Conservation (phyloP, 2,329 filamentous ascomycete genomes). For the Phialophora tarda region DNA sequence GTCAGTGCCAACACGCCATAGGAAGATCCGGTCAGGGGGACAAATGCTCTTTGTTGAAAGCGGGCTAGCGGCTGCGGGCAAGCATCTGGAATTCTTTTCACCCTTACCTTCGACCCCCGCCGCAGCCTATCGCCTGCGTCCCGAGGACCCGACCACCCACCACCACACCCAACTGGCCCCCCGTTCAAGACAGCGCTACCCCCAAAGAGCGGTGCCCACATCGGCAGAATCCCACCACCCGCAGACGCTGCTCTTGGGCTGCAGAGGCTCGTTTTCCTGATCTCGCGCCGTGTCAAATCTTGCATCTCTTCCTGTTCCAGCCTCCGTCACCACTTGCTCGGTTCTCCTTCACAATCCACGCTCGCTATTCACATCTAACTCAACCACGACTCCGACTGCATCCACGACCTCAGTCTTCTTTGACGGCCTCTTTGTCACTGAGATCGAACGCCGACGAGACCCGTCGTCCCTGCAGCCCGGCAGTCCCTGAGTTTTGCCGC, state of each 20-base stretch:
- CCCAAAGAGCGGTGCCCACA: constrained; percentile 3
- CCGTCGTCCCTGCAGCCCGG: constrained; percentile 20
- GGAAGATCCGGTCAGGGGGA: constrained; percentile 1
- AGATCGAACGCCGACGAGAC: constrained; percentile 12
- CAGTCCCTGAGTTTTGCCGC: constrained; percentile 24
- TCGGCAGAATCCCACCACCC: not conserved
- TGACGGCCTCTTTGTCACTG: constrained; percentile 29
- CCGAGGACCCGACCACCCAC: not conserved
- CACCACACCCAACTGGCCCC: not conserved
- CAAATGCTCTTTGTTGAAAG: not conserved
- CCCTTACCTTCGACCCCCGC: not conserved
- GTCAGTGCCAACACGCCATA: not conserved
- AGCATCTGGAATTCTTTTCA: not conserved
- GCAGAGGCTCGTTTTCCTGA: constrained; percentile 1
- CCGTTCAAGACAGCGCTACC: constrained; percentile 6
- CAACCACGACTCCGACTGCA: constrained; percentile 17
- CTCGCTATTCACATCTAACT: constrained; percentile 27
- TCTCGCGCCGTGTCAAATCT: constrained; percentile 25
- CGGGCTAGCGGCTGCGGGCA: not conserved
- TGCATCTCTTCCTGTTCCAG: constrained; percentile 35
- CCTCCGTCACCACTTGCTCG: constrained; percentile 28
- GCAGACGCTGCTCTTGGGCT: not conserved
- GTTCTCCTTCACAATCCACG: constrained; percentile 9
- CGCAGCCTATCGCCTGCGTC: constrained; percentile 3
- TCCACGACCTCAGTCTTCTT: not conserved